phyloP scores from a whole-genome alignment of 2,329 filamentous ascomycete genomes.

The Coccinonectria pachysandricola region DNA sequence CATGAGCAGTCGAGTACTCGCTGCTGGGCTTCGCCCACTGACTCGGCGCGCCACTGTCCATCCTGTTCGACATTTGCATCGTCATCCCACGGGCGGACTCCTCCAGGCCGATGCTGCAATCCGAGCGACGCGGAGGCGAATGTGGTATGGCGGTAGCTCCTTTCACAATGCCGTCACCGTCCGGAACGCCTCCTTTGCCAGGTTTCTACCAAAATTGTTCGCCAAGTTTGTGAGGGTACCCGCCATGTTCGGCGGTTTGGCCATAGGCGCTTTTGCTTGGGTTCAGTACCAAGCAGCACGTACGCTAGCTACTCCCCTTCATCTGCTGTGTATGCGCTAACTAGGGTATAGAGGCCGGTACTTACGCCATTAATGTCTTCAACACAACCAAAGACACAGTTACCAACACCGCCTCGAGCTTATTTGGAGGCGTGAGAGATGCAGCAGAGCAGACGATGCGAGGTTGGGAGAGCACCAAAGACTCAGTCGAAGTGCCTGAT shows the following conservation, averaged over 20 bases:
- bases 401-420: slow-evolving; percentile 52
- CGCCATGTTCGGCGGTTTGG: slow-evolving; percentile 82
- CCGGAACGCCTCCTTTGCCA: slow-evolving; percentile 53
- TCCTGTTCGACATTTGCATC: slow-evolving; percentile 54
- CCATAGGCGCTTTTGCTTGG: slow-evolving; percentile 81
- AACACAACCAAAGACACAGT: slow-evolving; percentile 63
- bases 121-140: slow-evolving; percentile 49
- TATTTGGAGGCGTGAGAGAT: slow-evolving; percentile 63
- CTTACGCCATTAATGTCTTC: slow-evolving; percentile 53
- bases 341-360: slow-evolving; percentile 33
- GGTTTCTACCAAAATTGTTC: slow-evolving; percentile 74
- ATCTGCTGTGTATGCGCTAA: no score
- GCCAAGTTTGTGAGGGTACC: slow-evolving; percentile 81
- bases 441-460: slow-evolving; percentile 69
- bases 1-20: slow-evolving; percentile 39
- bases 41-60: slow-evolving; percentile 49
- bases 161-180: slow-evolving; percentile 69
- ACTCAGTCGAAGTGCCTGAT: slow-evolving; percentile 56
- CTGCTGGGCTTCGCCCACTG: slow-evolving; percentile 59
- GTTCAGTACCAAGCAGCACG: slow-evolving; percentile 90
- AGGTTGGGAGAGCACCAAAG: slow-evolving; percentile 78
- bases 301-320: slow-evolving; percentile 44
- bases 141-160: slow-evolving; percentile 71
- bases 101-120: slow-evolving; percentile 55
- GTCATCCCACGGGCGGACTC: slow-evolving; percentile 57